phyloP scores from a whole-genome alignment of 73 alveolate species.

The Uronychia binucleata region DNA sequence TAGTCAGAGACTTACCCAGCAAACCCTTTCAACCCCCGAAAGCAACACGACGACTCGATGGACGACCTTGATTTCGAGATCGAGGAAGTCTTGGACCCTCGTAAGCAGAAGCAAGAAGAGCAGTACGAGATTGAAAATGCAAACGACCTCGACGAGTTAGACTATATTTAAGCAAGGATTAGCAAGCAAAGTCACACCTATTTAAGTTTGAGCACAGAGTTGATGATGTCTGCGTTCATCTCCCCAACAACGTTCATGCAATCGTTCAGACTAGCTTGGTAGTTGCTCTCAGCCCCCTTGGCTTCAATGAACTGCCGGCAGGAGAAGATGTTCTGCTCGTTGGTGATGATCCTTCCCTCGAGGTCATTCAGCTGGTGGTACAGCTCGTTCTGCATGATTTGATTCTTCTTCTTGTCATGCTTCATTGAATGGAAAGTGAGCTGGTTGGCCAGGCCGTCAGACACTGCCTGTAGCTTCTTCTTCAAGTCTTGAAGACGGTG shows the following conservation, averaged over 20 bases:
- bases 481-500: constrained; percentile 55
- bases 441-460: constrained; percentile 52
- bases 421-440: constrained; percentile 44
- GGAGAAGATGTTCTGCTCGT: constrained; percentile 70
- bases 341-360: constrained; percentile 69
- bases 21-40: no score
- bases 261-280: constrained; percentile 59
- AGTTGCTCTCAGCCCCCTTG: constrained; percentile 85
- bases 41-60: not conserved
- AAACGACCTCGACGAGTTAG: not conserved
- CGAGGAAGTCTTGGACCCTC: not conserved
- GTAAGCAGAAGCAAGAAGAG: not conserved
- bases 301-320: constrained; percentile 81
- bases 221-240: constrained; percentile 61
- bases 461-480: constrained; percentile 36
- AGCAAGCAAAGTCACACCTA: no score
- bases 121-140: not conserved
- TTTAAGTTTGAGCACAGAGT: no score
- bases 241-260: constrained; percentile 67
- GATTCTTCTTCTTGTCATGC: constrained; percentile 60
- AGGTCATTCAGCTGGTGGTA: constrained; percentile 66
- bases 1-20: no score
- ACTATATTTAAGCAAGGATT: not conserved
- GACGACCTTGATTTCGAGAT: not conserved
- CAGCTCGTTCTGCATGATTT: constrained; percentile 46